phyloP scores from a whole-genome alignment of 257 asterid species.

The Forsythia viridissima region DNA sequence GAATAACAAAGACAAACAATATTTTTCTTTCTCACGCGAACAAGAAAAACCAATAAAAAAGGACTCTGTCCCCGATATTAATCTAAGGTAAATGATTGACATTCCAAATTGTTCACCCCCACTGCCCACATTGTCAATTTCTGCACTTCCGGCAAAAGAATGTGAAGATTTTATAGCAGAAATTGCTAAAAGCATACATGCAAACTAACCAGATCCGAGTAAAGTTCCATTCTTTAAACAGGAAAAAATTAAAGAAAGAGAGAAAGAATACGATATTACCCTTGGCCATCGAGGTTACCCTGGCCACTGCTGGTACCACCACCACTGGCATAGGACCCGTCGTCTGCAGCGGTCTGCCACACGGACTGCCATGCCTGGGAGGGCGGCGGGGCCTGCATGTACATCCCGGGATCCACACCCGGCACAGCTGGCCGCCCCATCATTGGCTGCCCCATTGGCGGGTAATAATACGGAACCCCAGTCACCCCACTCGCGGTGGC shows the following conservation, averaged over 20 bases:
- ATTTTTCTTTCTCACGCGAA: too few relatives aligned
- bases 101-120: background rate
- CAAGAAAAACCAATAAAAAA: too few relatives aligned
- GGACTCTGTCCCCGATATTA: background rate
- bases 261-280: constrained; percentile 35
- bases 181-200: background rate
- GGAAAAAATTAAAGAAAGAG: background rate
- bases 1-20: too few relatives aligned
- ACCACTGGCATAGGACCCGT: constrained; percentile 57
- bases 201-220: constrained; percentile 26
- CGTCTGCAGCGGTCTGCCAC: constrained; percentile 68
- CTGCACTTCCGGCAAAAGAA: background rate
- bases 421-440: constrained; percentile 72
- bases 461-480: constrained; percentile 81
- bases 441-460: constrained; percentile 83
- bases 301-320: constrained; percentile 55
- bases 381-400: constrained; percentile 58
- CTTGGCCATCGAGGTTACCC: constrained; percentile 69
- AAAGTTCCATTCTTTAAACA: background rate
- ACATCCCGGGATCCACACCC: constrained; percentile 64
- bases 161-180: background rate
- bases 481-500: constrained; percentile 63
- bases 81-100: background rate
- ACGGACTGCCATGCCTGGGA: constrained; percentile 89
- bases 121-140: background rate